Conservation (phyloP, 1,284 basidiomycete species). For the Bondarzewia mesenterica region DNA sequence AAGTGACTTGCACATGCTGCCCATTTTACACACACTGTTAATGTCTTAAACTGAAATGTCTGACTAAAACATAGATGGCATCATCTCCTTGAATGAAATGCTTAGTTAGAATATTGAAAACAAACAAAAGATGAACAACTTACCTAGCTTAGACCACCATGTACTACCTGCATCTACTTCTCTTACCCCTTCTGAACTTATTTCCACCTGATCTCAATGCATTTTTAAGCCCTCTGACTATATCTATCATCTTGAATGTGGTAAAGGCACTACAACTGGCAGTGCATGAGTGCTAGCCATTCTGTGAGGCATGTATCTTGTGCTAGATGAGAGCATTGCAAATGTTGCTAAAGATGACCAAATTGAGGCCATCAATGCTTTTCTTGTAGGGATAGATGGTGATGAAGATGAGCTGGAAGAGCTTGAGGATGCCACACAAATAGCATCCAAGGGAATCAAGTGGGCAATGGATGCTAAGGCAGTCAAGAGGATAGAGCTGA, state of each 20-base stretch:
- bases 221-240: not conserved
- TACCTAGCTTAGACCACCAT: too few relatives aligned
- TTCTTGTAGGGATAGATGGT: too few relatives aligned
- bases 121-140: too few relatives aligned
- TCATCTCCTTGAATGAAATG: too few relatives aligned
- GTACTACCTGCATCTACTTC: too few relatives aligned
- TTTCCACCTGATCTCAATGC: not conserved
- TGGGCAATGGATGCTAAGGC: not conserved
- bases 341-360: not conserved
- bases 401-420: not conserved
- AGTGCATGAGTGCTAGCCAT: not conserved
- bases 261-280: not conserved
- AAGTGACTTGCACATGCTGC: too few relatives aligned
- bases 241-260: not conserved
- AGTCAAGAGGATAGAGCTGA: not conserved
- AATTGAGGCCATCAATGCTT: too few relatives aligned
- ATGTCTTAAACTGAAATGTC: too few relatives aligned
- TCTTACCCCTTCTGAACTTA: not conserved
- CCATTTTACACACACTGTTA: too few relatives aligned
- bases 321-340: not conserved
- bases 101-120: too few relatives aligned
- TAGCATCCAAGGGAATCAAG: not conserved
- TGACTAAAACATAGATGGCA: too few relatives aligned
- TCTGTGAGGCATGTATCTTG: not conserved
- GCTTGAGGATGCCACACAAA: not conserved